Conservation (phyloP, 495 filamentous ascomycete genomes). For the Haplographium delicatum region DNA sequence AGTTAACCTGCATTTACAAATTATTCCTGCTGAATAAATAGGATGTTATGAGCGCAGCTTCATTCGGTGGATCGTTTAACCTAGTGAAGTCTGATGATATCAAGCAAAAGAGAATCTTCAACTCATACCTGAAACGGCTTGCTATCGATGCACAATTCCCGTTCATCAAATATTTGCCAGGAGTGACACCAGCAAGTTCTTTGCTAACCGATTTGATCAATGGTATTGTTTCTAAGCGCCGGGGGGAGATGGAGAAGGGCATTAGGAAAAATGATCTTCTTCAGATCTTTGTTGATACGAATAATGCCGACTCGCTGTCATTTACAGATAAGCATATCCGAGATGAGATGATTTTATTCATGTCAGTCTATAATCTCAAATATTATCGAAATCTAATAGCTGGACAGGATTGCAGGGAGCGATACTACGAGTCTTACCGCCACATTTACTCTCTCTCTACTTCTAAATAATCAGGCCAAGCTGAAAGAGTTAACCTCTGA, state of each 20-base stretch:
- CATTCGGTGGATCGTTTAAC: conserved; percentile 17
- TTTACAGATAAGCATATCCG: conserved; percentile 17
- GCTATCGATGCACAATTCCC: conserved; percentile 16
- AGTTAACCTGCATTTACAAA: not conserved
- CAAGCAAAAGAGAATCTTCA: conserved; percentile 4
- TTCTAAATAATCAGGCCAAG: conserved; percentile 15
- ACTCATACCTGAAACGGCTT: not conserved
- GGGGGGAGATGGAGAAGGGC: conserved; percentile 8
- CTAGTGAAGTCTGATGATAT: conserved; percentile 9
- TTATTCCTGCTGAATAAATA: not conserved
- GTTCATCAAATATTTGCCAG: conserved; percentile 16
- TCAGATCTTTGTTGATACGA: conserved; percentile 20
- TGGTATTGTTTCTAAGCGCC: conserved; percentile 1
- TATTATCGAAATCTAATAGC: not conserved
- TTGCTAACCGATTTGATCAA: not conserved
- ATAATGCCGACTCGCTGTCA: conserved; percentile 10
- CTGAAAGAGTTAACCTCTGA: conserved; percentile 6
- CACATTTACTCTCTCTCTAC: conserved; percentile 9
- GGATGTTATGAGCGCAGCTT: conserved; percentile 19
- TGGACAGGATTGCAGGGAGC: conserved; percentile 15
- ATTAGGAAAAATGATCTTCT: conserved; percentile 14
- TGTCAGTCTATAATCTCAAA: not conserved
- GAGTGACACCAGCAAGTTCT: not conserved
- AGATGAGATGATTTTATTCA: conserved; percentile 20
- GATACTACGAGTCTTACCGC: conserved; percentile 14